phyloP scores from a whole-genome alignment of 116 monocot species.

The Cymodocea nodosa region DNA sequence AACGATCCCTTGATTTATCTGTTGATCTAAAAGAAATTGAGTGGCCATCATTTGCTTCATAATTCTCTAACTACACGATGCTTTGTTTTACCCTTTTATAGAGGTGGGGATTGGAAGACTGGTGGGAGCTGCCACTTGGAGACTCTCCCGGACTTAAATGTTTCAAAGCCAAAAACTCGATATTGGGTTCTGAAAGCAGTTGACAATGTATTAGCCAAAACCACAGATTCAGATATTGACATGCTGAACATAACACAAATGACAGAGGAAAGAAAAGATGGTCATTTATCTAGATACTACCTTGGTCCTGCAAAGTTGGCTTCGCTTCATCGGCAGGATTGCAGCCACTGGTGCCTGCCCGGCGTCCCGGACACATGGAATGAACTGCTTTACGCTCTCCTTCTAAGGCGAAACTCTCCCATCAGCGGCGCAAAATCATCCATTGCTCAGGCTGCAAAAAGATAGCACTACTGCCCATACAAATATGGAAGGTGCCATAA shows the following conservation, averaged over 20 bases:
- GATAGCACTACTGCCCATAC: background rate
- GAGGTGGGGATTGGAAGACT: conserved; percentile 79
- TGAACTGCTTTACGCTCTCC: conserved; percentile 60
- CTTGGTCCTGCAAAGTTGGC: conserved; percentile 32
- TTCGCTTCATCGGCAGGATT: conserved; percentile 58
- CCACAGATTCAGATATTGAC: conserved; percentile 11
- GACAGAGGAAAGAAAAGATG: conserved; percentile 64
- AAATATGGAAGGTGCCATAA: background rate
- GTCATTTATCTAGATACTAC: conserved; percentile 69
- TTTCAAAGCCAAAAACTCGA: conserved; percentile 10
- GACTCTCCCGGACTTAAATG: conserved; percentile 35
- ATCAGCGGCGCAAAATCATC: background rate
- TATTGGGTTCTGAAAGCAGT: conserved; percentile 40
- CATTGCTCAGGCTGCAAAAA: background rate
- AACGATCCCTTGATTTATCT: too few species aligned
- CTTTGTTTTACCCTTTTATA: conserved; percentile 7
- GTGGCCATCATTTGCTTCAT: too few species aligned
- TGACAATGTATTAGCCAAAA: conserved; percentile 9
- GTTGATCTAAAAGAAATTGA: too few species aligned
- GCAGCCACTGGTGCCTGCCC: conserved; percentile 97
- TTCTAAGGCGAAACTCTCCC: conserved; percentile 17
- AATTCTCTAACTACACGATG: background rate
- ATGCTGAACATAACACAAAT: conserved; percentile 62
- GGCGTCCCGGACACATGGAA: conserved; percentile 94
- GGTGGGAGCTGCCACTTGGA: conserved; percentile 87